phyloP scores from a whole-genome alignment of 306 rosid genomes.

The Quillaja saponaria region DNA sequence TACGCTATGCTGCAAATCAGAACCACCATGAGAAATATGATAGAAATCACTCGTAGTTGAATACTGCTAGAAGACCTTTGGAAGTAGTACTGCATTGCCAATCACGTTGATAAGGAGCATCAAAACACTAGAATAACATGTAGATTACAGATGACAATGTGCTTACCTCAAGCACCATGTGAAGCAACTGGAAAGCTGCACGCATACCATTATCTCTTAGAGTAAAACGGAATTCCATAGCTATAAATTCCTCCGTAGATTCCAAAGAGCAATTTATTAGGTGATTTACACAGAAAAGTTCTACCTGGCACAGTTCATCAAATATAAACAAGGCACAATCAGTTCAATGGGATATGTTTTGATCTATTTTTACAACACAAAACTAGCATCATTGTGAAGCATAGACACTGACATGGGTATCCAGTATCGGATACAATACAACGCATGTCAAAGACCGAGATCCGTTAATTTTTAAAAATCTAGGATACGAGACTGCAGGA shows the following conservation, averaged over 20 bases:
- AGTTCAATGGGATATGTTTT: slow-evolving; percentile 22
- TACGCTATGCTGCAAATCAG: slow-evolving; percentile 86
- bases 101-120: slow-evolving; percentile 7
- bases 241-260: slow-evolving; percentile 94
- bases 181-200: slow-evolving; percentile 98
- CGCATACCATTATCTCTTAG: slow-evolving; percentile 95
- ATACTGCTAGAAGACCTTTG: too few species aligned
- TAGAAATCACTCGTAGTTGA: too few species aligned
- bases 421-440: too few species aligned
- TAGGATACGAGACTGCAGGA: too few species aligned
- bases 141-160: slow-evolving; percentile 10
- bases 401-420: too few species aligned
- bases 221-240: slow-evolving; percentile 98
- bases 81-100: slow-evolving; percentile 7
- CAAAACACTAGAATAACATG: slow-evolving; percentile 2
- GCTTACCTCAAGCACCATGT: slow-evolving; percentile 96
- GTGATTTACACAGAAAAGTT: slow-evolving; percentile 96
- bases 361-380: slow-evolving; percentile 12
- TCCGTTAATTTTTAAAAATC: too few species aligned
- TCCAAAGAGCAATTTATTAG: slow-evolving; percentile 95
- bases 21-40: slow-evolving; percentile 28
- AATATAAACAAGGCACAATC: slow-evolving; percentile 27
- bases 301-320: slow-evolving; percentile 60
- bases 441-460: too few species aligned
- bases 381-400: slow-evolving; percentile 6